phyloP scores from a whole-genome alignment of 352 stramenopile genomes.

The Pythium brassicae region DNA sequence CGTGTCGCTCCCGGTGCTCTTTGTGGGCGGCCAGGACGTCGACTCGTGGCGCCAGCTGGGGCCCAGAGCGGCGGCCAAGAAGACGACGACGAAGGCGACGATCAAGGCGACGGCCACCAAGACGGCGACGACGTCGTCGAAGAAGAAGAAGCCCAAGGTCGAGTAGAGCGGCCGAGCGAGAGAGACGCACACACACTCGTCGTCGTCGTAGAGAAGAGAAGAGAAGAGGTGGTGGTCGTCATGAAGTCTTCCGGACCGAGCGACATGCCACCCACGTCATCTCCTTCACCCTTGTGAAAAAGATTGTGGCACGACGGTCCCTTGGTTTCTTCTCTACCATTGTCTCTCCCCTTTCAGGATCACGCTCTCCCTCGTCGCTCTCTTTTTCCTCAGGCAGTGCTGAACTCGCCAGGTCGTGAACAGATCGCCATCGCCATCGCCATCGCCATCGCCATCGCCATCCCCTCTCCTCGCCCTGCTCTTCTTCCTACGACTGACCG shows the following conservation, averaged over 20 bases:
- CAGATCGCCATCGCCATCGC: background rate
- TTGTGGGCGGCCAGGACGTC: conserved; percentile 56
- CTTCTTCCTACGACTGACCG: background rate
- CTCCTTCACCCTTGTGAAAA: too few relatives aligned
- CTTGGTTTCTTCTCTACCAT: background rate
- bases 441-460: background rate
- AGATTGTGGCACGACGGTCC: too few relatives aligned
- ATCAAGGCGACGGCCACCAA: conserved; percentile 4
- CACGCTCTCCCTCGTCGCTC: background rate
- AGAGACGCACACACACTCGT: background rate
- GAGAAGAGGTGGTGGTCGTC: too few relatives aligned
- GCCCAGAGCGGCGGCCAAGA: conserved; percentile 17
- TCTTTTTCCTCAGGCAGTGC: conserved; percentile 1
- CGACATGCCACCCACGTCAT: too few relatives aligned
- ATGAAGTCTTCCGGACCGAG: too few relatives aligned
- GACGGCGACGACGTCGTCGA: background rate
- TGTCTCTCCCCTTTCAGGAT: background rate
- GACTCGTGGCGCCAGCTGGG: conserved; percentile 42
- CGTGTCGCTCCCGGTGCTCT: conserved; percentile 51
- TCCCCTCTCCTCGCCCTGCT: too few relatives aligned
- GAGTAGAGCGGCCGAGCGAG: conserved; percentile 20
- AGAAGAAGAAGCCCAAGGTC: conserved; percentile 32
- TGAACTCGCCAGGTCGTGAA: conserved; percentile 3
- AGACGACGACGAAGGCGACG: background rate
- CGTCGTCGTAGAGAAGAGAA: too few relatives aligned